Evolutionary conservation across 192 early-diverging fungal species (phyloP).

Genomic region (Entomortierella chlamydospora): DNA sequence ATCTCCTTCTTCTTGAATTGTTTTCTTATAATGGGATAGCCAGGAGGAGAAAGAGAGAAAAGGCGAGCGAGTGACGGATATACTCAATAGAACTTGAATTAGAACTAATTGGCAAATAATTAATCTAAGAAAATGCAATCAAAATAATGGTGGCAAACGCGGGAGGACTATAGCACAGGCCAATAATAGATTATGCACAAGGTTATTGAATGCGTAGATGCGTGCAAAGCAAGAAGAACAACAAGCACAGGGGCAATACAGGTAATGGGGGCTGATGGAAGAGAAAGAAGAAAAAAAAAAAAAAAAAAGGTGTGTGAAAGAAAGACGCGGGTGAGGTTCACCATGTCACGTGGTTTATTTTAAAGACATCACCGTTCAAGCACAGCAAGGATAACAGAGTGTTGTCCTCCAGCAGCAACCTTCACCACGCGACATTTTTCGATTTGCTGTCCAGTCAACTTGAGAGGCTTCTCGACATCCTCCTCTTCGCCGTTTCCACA

Average conservation of each 20-base stretch:
- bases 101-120: neutral
- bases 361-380: neutral
- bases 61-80: too few relatives aligned
- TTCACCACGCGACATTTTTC: constrained; percentile 70
- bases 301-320: neutral
- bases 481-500: constrained; percentile 83
- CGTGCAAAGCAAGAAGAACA: neutral
- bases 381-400: constrained; percentile 68
- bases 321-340: too few relatives aligned
- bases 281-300: neutral
- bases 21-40: too few relatives aligned
- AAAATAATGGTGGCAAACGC: neutral
- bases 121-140: neutral
- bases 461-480: constrained; percentile 74
- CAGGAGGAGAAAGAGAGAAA: too few relatives aligned
- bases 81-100: neutral
- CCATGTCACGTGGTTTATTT: neutral
- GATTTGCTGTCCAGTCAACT: constrained; percentile 75
- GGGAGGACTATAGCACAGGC: neutral
- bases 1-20: too few relatives aligned
- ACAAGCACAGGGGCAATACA: neutral
- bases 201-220: neutral
- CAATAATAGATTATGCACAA: neutral
- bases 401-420: constrained; percentile 86
- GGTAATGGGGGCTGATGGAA: neutral